Conservation (phyloP, 2,329 filamentous ascomycete species). For the Thelonectria discophora region DNA sequence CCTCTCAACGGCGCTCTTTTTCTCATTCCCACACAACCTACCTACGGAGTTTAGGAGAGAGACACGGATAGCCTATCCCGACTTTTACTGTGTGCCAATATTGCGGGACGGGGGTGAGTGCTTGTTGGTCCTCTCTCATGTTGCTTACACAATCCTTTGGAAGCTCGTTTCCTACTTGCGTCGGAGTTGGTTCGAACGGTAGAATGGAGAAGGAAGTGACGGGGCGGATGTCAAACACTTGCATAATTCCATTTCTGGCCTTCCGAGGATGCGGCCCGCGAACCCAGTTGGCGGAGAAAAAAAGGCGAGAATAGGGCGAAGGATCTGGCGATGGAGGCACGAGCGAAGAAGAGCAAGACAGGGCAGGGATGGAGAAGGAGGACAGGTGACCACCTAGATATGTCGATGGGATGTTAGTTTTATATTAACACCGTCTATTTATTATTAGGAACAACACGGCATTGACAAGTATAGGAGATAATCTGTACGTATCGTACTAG, state of each 20-base stretch:
- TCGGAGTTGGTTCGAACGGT: neutral
- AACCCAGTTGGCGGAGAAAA: slow-evolving; percentile 7
- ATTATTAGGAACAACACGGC: no score
- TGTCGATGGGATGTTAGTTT: neutral
- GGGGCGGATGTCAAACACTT: neutral
- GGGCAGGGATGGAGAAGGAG: neutral
- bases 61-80: no score
- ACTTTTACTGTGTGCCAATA: no score
- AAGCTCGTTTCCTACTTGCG: neutral
- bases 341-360: slow-evolving; percentile 1
- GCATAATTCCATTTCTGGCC: neutral
- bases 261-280: slow-evolving; percentile 1
- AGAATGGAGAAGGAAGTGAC: slow-evolving; percentile 6
- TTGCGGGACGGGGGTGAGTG: neutral
- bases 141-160: no score
- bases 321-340: slow-evolving; percentile 22
- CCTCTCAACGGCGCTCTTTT: neutral
- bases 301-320: neutral
- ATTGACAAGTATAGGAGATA: no score
- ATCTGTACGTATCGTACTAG: neutral
- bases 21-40: no score
- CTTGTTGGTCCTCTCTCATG: neutral
- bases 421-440: neutral
- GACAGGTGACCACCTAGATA: neutral
- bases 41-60: neutral